Evolutionary conservation across 257 asterid species (phyloP).

Genomic region (Lycium ferocissimum): DNA sequence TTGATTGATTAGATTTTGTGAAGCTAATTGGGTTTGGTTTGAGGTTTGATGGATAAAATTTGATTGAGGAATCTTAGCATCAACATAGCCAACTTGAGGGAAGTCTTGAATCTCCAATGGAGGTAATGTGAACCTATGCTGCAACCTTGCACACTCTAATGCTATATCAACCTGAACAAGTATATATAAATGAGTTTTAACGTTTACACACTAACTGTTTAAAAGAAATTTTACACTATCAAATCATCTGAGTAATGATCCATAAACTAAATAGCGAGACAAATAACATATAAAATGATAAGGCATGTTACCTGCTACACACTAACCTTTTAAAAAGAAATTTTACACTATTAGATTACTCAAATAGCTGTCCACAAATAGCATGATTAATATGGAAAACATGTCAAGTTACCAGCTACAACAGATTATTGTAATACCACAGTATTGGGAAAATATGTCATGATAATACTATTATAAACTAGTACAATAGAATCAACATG

Average conservation of each 20-base stretch:
- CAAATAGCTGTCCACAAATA: too few relatives aligned
- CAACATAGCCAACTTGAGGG: slow-evolving; percentile 46
- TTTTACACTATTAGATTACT: not conserved
- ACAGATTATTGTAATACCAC: not conserved
- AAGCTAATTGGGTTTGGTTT: slow-evolving; percentile 56
- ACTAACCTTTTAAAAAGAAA: too few relatives aligned
- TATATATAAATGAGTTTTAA: not conserved
- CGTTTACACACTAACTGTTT: not conserved
- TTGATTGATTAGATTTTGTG: slow-evolving; percentile 69
- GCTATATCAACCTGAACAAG: slow-evolving; percentile 75
- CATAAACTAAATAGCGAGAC: too few relatives aligned
- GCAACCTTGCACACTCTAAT: slow-evolving; percentile 89
- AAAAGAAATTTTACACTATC: not conserved
- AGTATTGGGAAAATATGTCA: too few relatives aligned
- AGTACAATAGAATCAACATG: not conserved
- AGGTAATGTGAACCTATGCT: slow-evolving; percentile 72
- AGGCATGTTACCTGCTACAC: not conserved
- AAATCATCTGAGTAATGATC: not conserved
- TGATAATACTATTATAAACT: too few relatives aligned
- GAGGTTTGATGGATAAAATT: slow-evolving; percentile 28
- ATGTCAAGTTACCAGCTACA: not conserved
- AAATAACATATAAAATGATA: too few relatives aligned
- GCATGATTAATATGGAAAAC: too few relatives aligned
- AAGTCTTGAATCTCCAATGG: slow-evolving; percentile 76
- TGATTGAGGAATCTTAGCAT: slow-evolving; percentile 40